phyloP scores from a whole-genome alignment of 768 basidiomycete species.

The Boletus rubropictus region DNA sequence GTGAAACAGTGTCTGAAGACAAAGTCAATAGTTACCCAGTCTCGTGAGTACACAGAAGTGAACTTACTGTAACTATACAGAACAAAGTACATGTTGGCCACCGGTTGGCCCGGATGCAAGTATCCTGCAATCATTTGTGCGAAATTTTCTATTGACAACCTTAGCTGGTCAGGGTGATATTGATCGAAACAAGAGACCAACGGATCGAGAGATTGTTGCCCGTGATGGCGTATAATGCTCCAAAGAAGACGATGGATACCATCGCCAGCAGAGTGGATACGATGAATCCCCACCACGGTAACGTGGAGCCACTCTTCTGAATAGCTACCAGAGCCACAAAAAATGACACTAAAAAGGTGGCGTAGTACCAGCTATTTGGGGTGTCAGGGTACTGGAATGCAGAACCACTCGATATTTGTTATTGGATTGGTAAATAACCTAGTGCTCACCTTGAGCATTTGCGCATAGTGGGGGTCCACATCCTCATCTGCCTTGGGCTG shows the following conservation, averaged over 20 bases:
- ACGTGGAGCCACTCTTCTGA: constrained; percentile 47
- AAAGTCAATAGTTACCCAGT: constrained; percentile 33
- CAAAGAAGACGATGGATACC: constrained; percentile 47
- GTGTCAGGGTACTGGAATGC: constrained; percentile 30
- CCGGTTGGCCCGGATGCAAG: constrained; percentile 33
- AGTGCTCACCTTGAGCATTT: constrained; percentile 39
- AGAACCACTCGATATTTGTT: background rate
- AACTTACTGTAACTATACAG: constrained; percentile 43
- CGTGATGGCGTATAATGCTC: constrained; percentile 49
- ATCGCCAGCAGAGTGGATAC: constrained; percentile 48
- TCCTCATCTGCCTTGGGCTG: constrained; percentile 34
- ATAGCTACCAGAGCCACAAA: constrained; percentile 49
- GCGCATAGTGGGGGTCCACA: constrained; percentile 50
- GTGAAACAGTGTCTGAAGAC: constrained; percentile 42
- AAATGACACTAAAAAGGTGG: constrained; percentile 28
- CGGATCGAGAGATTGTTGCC: constrained; percentile 21
- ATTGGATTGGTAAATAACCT: constrained; percentile 12
- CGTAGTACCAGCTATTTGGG: constrained; percentile 32
- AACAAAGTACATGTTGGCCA: constrained; percentile 41
- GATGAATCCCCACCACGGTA: constrained; percentile 58
- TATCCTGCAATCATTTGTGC: constrained; percentile 36
- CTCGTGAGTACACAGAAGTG: too few species aligned
- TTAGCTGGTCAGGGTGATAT: background rate
- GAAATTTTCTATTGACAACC: constrained; percentile 18
- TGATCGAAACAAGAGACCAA: constrained; percentile 7